A percentile compares a stretch with the other conserved stretches of the same genome.
Evolutionary conservation across 768 basidiomycete genomes (phyloP).

Genomic region (Mycena capillaripes): DNA sequence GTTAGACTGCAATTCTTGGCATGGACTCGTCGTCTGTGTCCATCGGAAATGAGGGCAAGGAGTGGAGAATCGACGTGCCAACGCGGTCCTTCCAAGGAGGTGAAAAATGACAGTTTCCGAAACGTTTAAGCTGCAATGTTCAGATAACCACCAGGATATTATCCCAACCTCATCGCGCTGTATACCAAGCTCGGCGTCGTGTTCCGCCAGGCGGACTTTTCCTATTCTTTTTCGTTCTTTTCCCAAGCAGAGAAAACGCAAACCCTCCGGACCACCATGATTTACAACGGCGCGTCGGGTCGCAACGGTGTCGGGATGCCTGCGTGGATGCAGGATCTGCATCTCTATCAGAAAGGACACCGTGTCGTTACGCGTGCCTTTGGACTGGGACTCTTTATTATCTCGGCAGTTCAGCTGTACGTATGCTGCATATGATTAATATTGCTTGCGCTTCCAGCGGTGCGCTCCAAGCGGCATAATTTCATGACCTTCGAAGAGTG

Average conservation of each 20-base stretch:
- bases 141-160: constrained; percentile 70
- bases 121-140: background rate
- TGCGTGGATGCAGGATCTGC: constrained; percentile 47
- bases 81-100: constrained; percentile 89
- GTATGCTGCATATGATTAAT: constrained; percentile 55
- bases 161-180: constrained; percentile 75
- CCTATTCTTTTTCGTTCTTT: constrained; percentile 79
- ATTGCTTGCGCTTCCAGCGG: constrained; percentile 46
- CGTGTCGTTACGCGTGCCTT: constrained; percentile 42
- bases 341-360: constrained; percentile 37
- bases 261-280: constrained; percentile 57
- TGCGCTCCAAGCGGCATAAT: constrained; percentile 39
- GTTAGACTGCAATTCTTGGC: constrained; percentile 68
- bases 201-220: constrained; percentile 70
- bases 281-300: constrained; percentile 78
- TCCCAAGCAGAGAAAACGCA: constrained; percentile 41
- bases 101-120: constrained; percentile 45
- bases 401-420: constrained; percentile 58
- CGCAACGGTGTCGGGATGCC: constrained; percentile 67
- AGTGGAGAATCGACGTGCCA: constrained; percentile 80
- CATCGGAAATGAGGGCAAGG: constrained; percentile 51
- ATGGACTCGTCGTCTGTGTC: constrained; percentile 79
- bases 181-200: constrained; percentile 73
- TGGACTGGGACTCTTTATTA: constrained; percentile 55
- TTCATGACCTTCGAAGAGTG: constrained; percentile 64